Base-by-base conservation (phyloP, 176 grass and related monocot genomes). In the Aegilops umbellulata region DNA sequence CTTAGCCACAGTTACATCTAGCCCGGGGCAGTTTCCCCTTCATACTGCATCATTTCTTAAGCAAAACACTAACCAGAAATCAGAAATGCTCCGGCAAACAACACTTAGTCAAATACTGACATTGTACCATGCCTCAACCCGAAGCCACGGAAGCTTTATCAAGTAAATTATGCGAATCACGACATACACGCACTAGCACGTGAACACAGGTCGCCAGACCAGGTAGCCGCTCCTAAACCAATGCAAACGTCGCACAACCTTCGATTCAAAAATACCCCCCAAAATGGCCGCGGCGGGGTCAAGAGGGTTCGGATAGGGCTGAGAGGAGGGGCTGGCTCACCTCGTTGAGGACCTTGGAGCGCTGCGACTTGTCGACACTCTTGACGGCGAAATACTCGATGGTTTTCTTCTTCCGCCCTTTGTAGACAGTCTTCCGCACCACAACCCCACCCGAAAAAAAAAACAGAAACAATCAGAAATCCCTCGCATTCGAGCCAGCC, bases 361-460 rank as follows among this genome's bases (percentile, higher is more conserved):
- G 89, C 84, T 95, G 93, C 26, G 96, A 95, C 68, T 98, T 98
- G 84, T 98, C 96, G 35, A 98, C 96, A 69, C 96, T 98, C 91
- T 98, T 98, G 79, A 98, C 91, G 24, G 96, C 96, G 88, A 88
- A 98, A 70, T 98, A 95, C 84, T 95, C 91, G 74, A 95, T 98
- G 35, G 93, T 98, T 79, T 98, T 98, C 93, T 98, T 98, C 91
- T 95, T 98, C 80, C 96, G 89, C 65, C 96, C 96, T 80, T 98
- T 98, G 69, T 98, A 98, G 47, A 94, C 96, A 47, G 92, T 88
- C 96, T 98, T 86, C 88, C 85, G 72, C 63, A 83, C 83, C 70
- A 7, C 23, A 26, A 73, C 47, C 24, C 10, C 23, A 16, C 22
- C 69, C 24, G 46, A 47, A 66, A 17, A 35, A 61, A 89, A 65